These are phyloP conservation scores for Arthrobotrys conoides DNA, from an alignment of 2,329 filamentous ascomycete genomes.

Conservation along the genomic window DNA sequence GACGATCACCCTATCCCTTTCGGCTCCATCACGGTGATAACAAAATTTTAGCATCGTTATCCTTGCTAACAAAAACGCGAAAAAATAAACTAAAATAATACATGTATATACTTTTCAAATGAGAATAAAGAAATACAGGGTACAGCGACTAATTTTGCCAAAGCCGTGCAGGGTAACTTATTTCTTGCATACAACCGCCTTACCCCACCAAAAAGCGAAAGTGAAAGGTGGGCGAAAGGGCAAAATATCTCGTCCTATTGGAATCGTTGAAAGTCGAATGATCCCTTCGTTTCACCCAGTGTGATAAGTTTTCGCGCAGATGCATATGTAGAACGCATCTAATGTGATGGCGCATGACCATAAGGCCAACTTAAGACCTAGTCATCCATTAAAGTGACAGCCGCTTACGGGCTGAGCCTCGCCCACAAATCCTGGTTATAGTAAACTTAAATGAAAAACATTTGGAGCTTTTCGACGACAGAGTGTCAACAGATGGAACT, in stretches of 20 bases:
- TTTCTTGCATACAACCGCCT: constrained; percentile 38
- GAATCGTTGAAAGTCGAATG: constrained; percentile 14
- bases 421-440: too few relatives aligned
- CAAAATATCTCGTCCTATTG: constrained; percentile 9
- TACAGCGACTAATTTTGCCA: constrained; percentile 27
- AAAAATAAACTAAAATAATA: too few relatives aligned
- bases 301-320: constrained; percentile 38
- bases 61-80: constrained; percentile 11
- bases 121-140: neutral
- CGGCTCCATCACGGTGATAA: neutral
- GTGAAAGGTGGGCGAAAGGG: neutral
- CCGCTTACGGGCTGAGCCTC: constrained; percentile 28
- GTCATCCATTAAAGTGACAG: constrained; percentile 7
- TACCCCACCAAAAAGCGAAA: constrained; percentile 15
- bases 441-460: neutral
- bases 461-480: neutral
- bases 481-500: neutral
- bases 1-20: constrained; percentile 14
- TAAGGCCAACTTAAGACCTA: neutral
- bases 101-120: too few relatives aligned
- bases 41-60: constrained; percentile 28
- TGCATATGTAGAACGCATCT: constrained; percentile 54
- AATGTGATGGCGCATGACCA: constrained; percentile 55
- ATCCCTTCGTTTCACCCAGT: constrained; percentile 22
- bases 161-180: constrained; percentile 22